phyloP scores from a whole-genome alignment of 2,329 filamentous ascomycete species.

The Colletotrichum sp. region DNA sequence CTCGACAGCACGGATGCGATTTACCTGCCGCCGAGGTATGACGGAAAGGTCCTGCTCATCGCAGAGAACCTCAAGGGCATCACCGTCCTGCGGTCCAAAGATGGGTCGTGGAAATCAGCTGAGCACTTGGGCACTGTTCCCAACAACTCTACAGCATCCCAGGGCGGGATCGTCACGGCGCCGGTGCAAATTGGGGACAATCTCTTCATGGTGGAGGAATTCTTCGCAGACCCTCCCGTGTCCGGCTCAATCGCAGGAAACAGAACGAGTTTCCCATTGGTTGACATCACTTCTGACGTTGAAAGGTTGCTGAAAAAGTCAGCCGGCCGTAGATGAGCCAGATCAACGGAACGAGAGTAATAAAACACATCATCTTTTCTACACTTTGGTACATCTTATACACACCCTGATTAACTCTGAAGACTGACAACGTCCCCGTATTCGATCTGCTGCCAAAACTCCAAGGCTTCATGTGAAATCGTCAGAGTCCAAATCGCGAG shows the following conservation, averaged over 20 bases:
- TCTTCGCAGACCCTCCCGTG: slow-evolving; percentile 4
- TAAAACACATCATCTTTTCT: not conserved
- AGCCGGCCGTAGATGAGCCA: not conserved
- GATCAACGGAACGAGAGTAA: not conserved
- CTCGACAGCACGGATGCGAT: slow-evolving; percentile 29
- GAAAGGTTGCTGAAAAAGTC: not conserved
- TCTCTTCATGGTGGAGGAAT: slow-evolving; percentile 15
- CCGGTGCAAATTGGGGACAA: slow-evolving; percentile 17
- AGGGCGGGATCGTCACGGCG: slow-evolving; percentile 2
- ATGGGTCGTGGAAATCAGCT: slow-evolving; percentile 37
- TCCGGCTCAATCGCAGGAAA: slow-evolving; percentile 3
- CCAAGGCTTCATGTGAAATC: not conserved
- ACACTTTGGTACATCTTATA: not conserved
- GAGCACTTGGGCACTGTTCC: slow-evolving; percentile 37
- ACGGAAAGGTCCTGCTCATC: slow-evolving; percentile 36
- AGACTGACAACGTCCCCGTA: not conserved
- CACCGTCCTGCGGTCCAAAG: slow-evolving; percentile 38
- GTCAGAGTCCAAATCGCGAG: not conserved
- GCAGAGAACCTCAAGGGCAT: slow-evolving; percentile 34
- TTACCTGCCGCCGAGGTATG: slow-evolving; percentile 36
- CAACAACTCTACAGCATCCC: slow-evolving; percentile 19
- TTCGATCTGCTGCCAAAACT: not conserved
- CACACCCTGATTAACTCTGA: not conserved
- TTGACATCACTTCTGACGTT: slow-evolving; percentile 13
- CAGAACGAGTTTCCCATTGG: slow-evolving; percentile 10